Conservation (phyloP, 2,329 filamentous ascomycete species). For the Penicillium sp. region DNA sequence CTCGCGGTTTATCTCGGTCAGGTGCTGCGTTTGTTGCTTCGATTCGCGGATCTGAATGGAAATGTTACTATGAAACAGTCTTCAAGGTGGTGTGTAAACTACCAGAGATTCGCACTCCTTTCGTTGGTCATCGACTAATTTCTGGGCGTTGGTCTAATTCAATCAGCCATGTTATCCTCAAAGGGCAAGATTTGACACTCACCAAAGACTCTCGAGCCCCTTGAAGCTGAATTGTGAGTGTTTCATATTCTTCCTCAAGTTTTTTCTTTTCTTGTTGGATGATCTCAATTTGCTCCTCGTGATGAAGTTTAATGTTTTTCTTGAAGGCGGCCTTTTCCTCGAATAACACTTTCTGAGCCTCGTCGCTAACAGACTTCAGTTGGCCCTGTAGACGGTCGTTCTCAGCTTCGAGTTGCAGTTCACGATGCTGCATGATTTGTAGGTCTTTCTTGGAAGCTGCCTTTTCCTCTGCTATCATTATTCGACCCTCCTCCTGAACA, state of each 20-base stretch:
- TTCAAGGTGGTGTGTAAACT: neutral
- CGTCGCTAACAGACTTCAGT: slow-evolving; percentile 25
- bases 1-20: slow-evolving; percentile 20
- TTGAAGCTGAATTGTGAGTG: slow-evolving; percentile 25
- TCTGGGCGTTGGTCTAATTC: slow-evolving; percentile 25
- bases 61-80: neutral
- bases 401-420: slow-evolving; percentile 26
- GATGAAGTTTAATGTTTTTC: slow-evolving; percentile 26
- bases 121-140: slow-evolving; percentile 12
- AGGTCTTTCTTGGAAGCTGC: too few relatives aligned
- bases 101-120: slow-evolving; percentile 25
- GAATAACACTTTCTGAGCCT: slow-evolving; percentile 35
- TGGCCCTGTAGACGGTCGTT: slow-evolving; percentile 26
- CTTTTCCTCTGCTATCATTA: too few relatives aligned
- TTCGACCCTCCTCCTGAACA: too few relatives aligned
- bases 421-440: slow-evolving; percentile 25
- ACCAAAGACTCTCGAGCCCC: slow-evolving; percentile 31
- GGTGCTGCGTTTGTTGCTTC: slow-evolving; percentile 22
- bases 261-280: slow-evolving; percentile 39
- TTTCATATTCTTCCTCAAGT: slow-evolving; percentile 25
- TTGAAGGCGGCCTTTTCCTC: slow-evolving; percentile 34
- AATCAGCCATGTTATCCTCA: slow-evolving; percentile 14
- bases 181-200: neutral
- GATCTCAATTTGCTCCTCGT: neutral
- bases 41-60: slow-evolving; percentile 24